These are phyloP conservation scores for Pholiota microspora DNA, from an alignment of 768 basidiomycete genomes.

Conservation along the genomic window DNA sequence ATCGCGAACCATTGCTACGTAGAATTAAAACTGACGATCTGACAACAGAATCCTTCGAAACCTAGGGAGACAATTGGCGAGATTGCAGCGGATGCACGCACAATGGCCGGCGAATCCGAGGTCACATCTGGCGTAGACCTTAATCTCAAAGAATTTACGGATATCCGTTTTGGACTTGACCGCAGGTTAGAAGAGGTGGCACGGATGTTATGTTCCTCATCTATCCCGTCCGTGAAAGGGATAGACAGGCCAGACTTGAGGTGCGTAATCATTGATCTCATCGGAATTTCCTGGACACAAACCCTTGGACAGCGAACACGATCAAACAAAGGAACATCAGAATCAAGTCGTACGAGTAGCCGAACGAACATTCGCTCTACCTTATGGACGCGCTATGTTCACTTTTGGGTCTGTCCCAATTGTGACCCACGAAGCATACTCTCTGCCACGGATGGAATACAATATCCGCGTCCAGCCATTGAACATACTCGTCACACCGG, in stretches of 20 bases:
- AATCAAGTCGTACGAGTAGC: conserved; percentile 76
- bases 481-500: conserved; percentile 61
- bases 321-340: conserved; percentile 85
- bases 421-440: conserved; percentile 75
- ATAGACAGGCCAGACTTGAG: conserved; percentile 69
- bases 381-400: conserved; percentile 90
- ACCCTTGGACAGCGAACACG: conserved; percentile 66
- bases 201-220: conserved; percentile 84
- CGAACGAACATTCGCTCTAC: conserved; percentile 85
- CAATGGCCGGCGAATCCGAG: conserved; percentile 52
- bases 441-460: conserved; percentile 78
- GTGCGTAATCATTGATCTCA: conserved; percentile 11
- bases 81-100: conserved; percentile 49
- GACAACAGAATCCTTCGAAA: conserved; percentile 45
- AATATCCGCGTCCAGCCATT: conserved; percentile 72
- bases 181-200: conserved; percentile 88
- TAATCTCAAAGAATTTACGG: conserved; percentile 69
- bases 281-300: not conserved
- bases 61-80: conserved; percentile 50
- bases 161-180: conserved; percentile 89
- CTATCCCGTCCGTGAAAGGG: conserved; percentile 60
- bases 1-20: not conserved
- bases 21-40: not conserved
- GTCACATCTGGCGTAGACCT: conserved; percentile 71
- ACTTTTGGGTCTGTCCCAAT: conserved; percentile 81